These are phyloP conservation scores for Pyracantha coccinea DNA, from an alignment of 331 rosid genomes.

Conservation along the genomic window DNA sequence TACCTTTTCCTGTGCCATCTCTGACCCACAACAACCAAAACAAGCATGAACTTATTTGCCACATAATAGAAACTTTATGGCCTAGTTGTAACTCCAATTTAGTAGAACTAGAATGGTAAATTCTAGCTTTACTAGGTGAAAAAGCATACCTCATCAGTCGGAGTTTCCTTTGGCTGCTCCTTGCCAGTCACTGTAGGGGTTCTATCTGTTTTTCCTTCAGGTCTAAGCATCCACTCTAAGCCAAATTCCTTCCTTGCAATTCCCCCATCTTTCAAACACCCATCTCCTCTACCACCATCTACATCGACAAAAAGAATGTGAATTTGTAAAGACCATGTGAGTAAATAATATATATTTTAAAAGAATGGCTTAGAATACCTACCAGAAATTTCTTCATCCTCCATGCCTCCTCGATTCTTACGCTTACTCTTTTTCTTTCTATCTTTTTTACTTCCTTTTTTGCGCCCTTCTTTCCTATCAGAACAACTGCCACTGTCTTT, in stretches of 20 bases:
- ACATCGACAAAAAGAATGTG: background rate
- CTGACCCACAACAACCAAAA: background rate
- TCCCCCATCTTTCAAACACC: constrained; percentile 36
- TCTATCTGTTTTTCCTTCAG: constrained; percentile 37
- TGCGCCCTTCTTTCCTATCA: background rate
- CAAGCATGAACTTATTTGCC: background rate
- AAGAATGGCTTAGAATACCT: background rate
- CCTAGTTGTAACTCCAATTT: background rate
- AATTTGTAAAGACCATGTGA: background rate
- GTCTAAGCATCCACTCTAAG: constrained; percentile 90
- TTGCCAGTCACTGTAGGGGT: constrained; percentile 29
- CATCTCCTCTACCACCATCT: constrained; percentile 15
- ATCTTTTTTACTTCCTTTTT: constrained; percentile 11
- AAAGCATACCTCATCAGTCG: constrained; percentile 46
- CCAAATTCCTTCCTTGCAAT: constrained; percentile 76
- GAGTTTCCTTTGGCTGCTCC: constrained; percentile 32
- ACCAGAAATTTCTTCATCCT: constrained; percentile 19
- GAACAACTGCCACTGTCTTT: background rate
- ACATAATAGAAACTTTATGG: background rate
- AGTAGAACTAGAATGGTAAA: background rate
- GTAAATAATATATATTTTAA: background rate
- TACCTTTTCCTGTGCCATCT: background rate
- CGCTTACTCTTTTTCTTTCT: constrained; percentile 22
- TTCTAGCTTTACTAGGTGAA: background rate
- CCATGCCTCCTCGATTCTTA: constrained; percentile 5